These are phyloP conservation scores for Penicillium argentinense DNA, from an alignment of 495 filamentous ascomycete species.

Conservation along the genomic window DNA sequence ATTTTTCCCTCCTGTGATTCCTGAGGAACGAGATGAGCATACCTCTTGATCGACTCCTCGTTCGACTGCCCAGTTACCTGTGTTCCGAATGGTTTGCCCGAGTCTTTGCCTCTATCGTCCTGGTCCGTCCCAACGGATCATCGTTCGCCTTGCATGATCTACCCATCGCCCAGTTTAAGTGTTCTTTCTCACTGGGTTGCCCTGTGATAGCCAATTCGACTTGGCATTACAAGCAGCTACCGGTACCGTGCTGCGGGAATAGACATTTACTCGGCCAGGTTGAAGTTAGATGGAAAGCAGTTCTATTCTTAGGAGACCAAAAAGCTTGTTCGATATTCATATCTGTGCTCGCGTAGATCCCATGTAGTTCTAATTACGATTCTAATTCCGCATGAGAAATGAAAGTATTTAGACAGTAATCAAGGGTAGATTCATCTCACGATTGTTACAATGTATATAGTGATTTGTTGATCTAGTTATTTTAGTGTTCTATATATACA, in stretches of 20 bases:
- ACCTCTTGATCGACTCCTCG: slow-evolving; percentile 5
- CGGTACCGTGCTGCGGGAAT: slow-evolving; percentile 16
- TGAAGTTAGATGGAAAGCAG: slow-evolving; percentile 24
- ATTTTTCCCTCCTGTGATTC: slow-evolving; percentile 9
- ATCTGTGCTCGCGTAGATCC: neutral
- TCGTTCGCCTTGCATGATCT: slow-evolving; percentile 6
- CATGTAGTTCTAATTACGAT: no score
- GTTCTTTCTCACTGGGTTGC: slow-evolving; percentile 11
- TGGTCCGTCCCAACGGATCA: slow-evolving; percentile 2
- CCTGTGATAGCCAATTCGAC: slow-evolving; percentile 2
- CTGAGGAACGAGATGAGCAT: neutral
- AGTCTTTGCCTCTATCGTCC: slow-evolving; percentile 12
- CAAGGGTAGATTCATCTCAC: no score
- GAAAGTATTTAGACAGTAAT: no score
- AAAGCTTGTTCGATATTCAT: slow-evolving; percentile 25
- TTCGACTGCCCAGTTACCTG: slow-evolving; percentile 5
- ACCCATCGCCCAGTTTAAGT: neutral
- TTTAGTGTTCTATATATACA: neutral
- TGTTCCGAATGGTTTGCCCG: slow-evolving; percentile 7
- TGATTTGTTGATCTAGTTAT: neutral
- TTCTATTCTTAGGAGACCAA: slow-evolving; percentile 23
- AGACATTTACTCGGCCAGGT: slow-evolving; percentile 8
- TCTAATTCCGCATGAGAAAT: no score
- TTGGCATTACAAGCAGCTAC: slow-evolving; percentile 1
- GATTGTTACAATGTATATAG: no score